These are phyloP conservation scores for Sporothrix sp. DNA, from an alignment of 2,329 filamentous ascomycete genomes.

Conservation along the genomic window DNA sequence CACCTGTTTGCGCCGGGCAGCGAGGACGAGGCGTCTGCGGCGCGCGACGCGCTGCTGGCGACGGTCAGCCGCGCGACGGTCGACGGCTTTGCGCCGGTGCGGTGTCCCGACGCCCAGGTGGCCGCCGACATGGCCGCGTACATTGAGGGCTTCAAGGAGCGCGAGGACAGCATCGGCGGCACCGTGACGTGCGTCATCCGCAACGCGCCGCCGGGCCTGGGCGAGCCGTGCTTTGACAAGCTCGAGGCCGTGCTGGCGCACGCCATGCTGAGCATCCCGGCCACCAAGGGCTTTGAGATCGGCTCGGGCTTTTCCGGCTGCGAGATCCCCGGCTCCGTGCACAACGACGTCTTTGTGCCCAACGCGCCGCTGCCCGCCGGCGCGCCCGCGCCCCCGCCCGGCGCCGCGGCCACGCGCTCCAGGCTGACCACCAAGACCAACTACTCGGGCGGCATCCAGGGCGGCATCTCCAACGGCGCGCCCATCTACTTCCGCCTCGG, in stretches of 20 bases:
- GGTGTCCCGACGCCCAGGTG: conserved; percentile 64
- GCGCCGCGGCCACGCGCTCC: conserved; percentile 41
- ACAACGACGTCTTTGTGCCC: conserved; percentile 81
- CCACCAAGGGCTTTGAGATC: conserved; percentile 91
- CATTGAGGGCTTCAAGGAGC: conserved; percentile 69
- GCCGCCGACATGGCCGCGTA: conserved; percentile 64
- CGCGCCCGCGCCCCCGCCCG: conserved; percentile 34
- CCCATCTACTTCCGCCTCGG: conserved; percentile 89
- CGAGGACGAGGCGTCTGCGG: neutral
- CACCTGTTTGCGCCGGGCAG: conserved; percentile 54
- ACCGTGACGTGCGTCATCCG: conserved; percentile 91
- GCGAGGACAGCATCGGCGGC: conserved; percentile 81
- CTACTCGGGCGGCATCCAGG: conserved; percentile 90
- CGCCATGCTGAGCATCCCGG: conserved; percentile 90
- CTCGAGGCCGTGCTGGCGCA: conserved; percentile 85
- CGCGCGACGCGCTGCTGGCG: conserved; percentile 47
- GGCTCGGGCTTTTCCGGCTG: conserved; percentile 86
- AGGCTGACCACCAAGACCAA: conserved; percentile 81
- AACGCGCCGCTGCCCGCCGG: conserved; percentile 37
- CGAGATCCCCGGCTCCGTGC: conserved; percentile 74
- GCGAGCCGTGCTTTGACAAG: conserved; percentile 93
- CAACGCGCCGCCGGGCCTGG: conserved; percentile 74
- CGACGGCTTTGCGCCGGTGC: conserved; percentile 74
- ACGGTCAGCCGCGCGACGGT: conserved; percentile 65
- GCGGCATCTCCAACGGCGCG: conserved; percentile 87